A percentile compares a stretch with the other conserved stretches of the same genome.
Evolutionary conservation across 2,329 filamentous ascomycete species (phyloP).

Genomic region (Rhinocladiella mackenziei): DNA sequence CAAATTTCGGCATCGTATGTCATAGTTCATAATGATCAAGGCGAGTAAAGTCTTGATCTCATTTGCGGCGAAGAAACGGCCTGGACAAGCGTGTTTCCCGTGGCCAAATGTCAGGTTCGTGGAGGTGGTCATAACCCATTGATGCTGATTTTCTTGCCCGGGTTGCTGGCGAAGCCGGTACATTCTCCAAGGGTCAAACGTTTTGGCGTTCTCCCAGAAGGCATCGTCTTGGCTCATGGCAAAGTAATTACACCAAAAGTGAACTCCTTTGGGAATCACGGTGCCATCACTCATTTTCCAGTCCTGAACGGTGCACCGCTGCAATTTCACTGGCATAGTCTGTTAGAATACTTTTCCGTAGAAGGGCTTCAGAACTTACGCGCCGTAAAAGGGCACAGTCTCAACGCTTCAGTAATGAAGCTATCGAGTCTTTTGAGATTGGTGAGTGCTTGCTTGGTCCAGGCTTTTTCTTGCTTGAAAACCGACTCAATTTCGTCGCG

Average conservation of each 20-base stretch:
- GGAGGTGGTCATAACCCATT: slow-evolving; percentile 33
- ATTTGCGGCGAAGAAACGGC: slow-evolving; percentile 34
- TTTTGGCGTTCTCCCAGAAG: slow-evolving; percentile 5
- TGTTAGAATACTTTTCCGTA: not conserved
- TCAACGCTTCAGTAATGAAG: slow-evolving; percentile 33
- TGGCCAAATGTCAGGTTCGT: slow-evolving; percentile 38
- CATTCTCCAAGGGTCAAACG: slow-evolving; percentile 35
- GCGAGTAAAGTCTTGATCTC: slow-evolving; percentile 34
- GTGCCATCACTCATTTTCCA: not conserved
- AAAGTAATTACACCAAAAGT: not conserved
- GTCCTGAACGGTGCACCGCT: not conserved
- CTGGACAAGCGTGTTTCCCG: slow-evolving; percentile 36
- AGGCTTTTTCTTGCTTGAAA: slow-evolving; percentile 40
- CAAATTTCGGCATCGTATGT: slow-evolving; percentile 19
- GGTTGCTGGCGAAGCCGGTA: slow-evolving; percentile 33
- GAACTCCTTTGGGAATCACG: not conserved
- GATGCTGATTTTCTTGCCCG: slow-evolving; percentile 33
- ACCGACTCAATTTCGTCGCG: slow-evolving; percentile 50
- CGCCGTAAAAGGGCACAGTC: slow-evolving; percentile 1
- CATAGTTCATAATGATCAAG: slow-evolving; percentile 31
- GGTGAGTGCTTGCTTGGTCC: slow-evolving; percentile 34
- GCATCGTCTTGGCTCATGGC: slow-evolving; percentile 14
- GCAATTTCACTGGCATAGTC: not conserved
- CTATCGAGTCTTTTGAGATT: slow-evolving; percentile 38
- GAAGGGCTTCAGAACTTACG: slow-evolving; percentile 2